These are phyloP conservation scores for Graphilbum fragrans DNA, from an alignment of 2,329 filamentous ascomycete genomes.

Conservation along the genomic window DNA sequence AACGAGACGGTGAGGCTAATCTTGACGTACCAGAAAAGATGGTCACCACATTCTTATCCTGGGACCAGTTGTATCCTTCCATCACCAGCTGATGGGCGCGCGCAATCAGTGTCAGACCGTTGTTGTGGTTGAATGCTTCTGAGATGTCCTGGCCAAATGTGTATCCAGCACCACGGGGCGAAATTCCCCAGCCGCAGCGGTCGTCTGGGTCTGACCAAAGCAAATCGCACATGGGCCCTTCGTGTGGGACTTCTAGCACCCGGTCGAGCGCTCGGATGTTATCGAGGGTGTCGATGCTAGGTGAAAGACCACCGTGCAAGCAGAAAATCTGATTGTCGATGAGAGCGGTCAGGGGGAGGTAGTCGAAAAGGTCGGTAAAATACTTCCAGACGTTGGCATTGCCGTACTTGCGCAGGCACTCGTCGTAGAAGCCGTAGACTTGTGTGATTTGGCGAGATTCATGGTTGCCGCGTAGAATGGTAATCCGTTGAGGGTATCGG, in stretches of 20 bases:
- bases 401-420: conserved; percentile 96
- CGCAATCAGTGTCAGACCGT: conserved; percentile 88
- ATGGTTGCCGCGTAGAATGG: conserved; percentile 96
- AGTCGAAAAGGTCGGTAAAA: conserved; percentile 98
- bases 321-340: conserved; percentile 99
- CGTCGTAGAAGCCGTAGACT: conserved; percentile 98
- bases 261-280: conserved; percentile 92
- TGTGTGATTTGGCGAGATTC: conserved; percentile 98
- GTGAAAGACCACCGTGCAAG: conserved; percentile 89
- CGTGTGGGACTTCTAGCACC: conserved; percentile 96
- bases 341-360: conserved; percentile 88
- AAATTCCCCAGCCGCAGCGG: conserved; percentile 91
- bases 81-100: conserved; percentile 97
- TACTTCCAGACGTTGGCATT: conserved; percentile 99
- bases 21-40: conserved; percentile 90
- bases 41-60: conserved; percentile 94
- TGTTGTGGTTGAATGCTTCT: conserved; percentile 98
- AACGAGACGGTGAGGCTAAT: background rate
- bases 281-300: conserved; percentile 90
- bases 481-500: conserved; percentile 94
- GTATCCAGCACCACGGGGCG: conserved; percentile 85
- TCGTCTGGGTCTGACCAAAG: conserved; percentile 98
- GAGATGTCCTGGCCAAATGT: conserved; percentile 96
- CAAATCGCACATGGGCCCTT: conserved; percentile 95
- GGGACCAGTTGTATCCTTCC: conserved; percentile 99